Evolutionary conservation across 257 asterid species (phyloP), one percentile per base, ranked within the genome.

Genomic region (Buddleja alternifolia): DNA sequence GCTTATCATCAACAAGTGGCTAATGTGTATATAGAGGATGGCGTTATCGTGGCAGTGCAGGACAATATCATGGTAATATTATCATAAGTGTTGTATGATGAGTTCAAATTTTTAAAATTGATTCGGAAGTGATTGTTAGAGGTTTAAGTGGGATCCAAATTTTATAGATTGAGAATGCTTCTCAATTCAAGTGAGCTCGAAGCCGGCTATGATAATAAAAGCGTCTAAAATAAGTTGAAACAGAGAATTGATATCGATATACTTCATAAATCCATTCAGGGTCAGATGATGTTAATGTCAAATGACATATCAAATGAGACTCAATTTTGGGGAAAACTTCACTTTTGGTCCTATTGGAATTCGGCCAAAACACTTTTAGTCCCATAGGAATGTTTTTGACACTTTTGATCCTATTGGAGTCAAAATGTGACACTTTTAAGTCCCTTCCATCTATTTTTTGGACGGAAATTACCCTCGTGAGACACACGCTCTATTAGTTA

Each of bases 1-100:
- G 89, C 97, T 73, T 93, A 93, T 71, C 93, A 82, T 78, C 92
- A 85, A 77, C 86, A 93, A 79, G 76, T 80, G 65, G 86, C 96
- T 44, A 97, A 93, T 81, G 96, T 93, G 44, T 90, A 88, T 66
- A 72, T 93, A 42, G 96, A 90, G 67, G 85, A 93, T 77, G 99
- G 96, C 34, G 60, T 83, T 64, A 82, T 93, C 60, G 80, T 73
- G 46, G 86, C 80, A 0, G 96, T 93, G 68, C 83, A 84, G 75
- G 83, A 77, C 14, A 83, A 82, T 67, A 83, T 93, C 56, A 47
- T 57, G 96, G 99, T 90, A 90, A 40, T 61, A 8, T 34, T 39
- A 47, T 41, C 53, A 10, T 17, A 11, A 51, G 9, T 36, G 12
- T 12, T 23, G 7, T 12, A 10, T 36, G 55, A 60, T 25, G 19